These are phyloP conservation scores for Cicer judaicum DNA, from an alignment of 306 rosid species.

Conservation along the genomic window DNA sequence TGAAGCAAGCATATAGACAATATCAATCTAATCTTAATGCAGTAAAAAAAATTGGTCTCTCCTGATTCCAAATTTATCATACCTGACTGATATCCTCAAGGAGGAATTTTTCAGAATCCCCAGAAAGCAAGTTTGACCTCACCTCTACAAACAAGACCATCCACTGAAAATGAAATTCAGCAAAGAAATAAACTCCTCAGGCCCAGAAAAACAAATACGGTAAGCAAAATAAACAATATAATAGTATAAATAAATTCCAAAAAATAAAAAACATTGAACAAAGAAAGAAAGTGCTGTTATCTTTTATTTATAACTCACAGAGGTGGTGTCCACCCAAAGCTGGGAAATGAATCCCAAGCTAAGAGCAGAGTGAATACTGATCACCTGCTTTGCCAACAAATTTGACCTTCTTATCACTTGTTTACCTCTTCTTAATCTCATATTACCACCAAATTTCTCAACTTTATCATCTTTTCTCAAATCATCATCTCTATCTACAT, in stretches of 20 bases:
- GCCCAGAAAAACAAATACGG: background rate
- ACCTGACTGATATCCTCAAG: conserved; percentile 87
- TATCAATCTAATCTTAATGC: conserved; percentile 3
- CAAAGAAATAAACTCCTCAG: conserved; percentile 16
- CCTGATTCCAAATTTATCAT: conserved; percentile 25
- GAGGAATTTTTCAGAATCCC: conserved; percentile 85
- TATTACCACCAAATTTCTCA: conserved; percentile 48
- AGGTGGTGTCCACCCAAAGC: conserved; percentile 86
- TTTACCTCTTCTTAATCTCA: conserved; percentile 59
- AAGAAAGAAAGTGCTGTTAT: conserved; percentile 6
- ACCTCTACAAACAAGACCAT: conserved; percentile 78
- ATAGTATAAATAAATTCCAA: background rate
- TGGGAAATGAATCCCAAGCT: conserved; percentile 88
- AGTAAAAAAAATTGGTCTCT: background rate
- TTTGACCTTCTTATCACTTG: conserved; percentile 73
- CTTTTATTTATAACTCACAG: conserved; percentile 58
- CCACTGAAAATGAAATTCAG: conserved; percentile 66
- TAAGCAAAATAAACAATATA: conserved; percentile 21
- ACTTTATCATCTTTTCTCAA: conserved; percentile 48
- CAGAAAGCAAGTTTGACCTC: conserved; percentile 87
- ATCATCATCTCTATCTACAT: conserved; percentile 12
- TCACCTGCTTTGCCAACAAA: conserved; percentile 89
- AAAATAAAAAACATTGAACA: background rate
- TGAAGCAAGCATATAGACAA: conserved; percentile 15
- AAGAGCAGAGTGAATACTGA: conserved; percentile 74